A percentile compares a stretch with the other conserved stretches of the same genome.
Evolutionary conservation across 306 rosid genomes (phyloP).

Genomic region (Hylodesmum podocarpum): DNA sequence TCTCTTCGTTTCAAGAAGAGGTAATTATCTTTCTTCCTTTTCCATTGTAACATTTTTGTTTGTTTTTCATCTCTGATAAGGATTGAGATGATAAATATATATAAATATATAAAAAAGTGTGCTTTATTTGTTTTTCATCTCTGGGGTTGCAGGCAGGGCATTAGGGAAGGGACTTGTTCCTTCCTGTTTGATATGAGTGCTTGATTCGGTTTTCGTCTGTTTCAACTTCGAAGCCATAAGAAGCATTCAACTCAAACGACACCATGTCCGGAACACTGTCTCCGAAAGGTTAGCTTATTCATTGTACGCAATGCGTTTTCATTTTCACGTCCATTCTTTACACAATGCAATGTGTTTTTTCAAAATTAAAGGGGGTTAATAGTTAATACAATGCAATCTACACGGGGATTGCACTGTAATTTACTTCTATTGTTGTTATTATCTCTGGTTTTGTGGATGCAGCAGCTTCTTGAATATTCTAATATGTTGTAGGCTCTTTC

Average conservation of each 20-base stretch:
- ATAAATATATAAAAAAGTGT: not conserved
- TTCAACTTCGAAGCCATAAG: conserved; percentile 22
- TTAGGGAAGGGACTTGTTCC: conserved; percentile 36
- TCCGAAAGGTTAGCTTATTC: conserved; percentile 23
- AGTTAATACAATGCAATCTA: no score
- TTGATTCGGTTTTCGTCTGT: conserved; percentile 45
- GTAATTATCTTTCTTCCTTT: not conserved
- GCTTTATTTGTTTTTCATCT: no score
- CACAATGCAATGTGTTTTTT: no score
- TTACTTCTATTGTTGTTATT: not conserved
- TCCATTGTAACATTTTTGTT: not conserved
- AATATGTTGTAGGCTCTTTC: conserved; percentile 45
- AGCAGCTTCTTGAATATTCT: conserved; percentile 36
- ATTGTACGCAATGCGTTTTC: not conserved
- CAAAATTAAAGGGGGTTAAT: no score
- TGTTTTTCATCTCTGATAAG: not conserved
- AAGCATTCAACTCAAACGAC: conserved; percentile 7
- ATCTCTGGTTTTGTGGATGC: not conserved
- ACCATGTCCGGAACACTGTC: conserved; percentile 51
- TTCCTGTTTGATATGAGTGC: conserved; percentile 55
- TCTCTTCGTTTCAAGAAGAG: conserved; percentile 28
- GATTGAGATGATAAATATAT: not conserved
- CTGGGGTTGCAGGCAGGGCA: conserved; percentile 54
- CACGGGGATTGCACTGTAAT: no score
- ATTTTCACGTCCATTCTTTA: conserved; percentile 2